Evolutionary conservation across 2,329 filamentous ascomycete species (phyloP), one percentile per base, ranked within the genome.

Genomic region (Pyricularia sp.): DNA sequence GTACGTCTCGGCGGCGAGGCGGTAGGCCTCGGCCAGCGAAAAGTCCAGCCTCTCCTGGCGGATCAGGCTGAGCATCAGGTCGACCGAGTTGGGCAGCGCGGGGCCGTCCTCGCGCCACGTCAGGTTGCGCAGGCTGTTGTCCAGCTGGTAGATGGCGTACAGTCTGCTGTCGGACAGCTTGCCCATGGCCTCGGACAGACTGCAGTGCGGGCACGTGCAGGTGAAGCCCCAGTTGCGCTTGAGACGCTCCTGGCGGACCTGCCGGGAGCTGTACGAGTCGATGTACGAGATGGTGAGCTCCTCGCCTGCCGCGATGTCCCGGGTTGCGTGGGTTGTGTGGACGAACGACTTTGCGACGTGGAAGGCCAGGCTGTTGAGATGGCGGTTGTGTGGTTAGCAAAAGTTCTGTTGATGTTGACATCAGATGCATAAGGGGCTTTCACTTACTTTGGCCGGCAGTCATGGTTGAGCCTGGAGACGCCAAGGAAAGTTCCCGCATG

Each of bases 401-500:
- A 14, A 65, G 3, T 23, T 2, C 4, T 59, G 3, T 25, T 59
- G 9, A 26, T 30, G 28, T 4, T 30, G 28, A 61, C 14, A 33
- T 1, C 30, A 4, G 33, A 42, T 17, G 33, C 12, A 42, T 42
- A 5, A 20, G 50, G 20, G 20, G 12, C 14, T 1, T 68, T n/a
- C 28, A 68, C 76, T 76, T 69, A 80, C 79, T 81, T 81, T 42
- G 79, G 79, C 50, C 79, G 73, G 65, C 79, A 81, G 70, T 80
- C 78, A 65, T 81, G 79, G 67, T 81, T 81, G 3, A 80, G 71
- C 55, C 73, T 73, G 31, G 76, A 76, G 4, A 78, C 74, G 26
- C 79, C 77, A 4, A 78, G 77, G 65, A 76, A 81, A 14, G 72
- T 73, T 3, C 74, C 77, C 5, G 79, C 69, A 65, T 81, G 80